Conservation (phyloP, 2,329 filamentous ascomycete species). For the Ceratocystis ficicola region DNA sequence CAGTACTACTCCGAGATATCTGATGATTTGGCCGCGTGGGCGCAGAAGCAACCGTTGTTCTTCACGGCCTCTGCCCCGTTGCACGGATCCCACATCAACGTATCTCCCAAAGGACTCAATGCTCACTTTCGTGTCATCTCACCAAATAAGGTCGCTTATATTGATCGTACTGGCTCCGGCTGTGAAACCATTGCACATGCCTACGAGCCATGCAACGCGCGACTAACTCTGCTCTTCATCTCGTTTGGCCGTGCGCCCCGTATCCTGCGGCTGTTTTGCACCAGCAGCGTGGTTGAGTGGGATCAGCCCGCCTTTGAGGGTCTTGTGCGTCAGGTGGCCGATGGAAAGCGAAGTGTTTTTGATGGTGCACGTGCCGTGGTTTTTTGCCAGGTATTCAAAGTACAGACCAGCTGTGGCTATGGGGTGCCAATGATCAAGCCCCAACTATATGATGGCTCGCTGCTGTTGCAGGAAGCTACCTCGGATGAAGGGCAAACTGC, state of each 20-base stretch:
- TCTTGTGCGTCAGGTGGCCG: constrained; percentile 36
- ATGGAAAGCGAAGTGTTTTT: constrained; percentile 30
- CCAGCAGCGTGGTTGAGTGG: constrained; percentile 47
- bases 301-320: constrained; percentile 38
- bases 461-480: constrained; percentile 15
- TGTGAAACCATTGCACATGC: constrained; percentile 65
- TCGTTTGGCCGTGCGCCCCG: constrained; percentile 48
- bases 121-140: constrained; percentile 50
- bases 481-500: neutral
- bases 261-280: constrained; percentile 54
- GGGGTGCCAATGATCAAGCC: constrained; percentile 45
- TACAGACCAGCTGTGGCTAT: constrained; percentile 56
- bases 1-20: constrained; percentile 46
- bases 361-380: constrained; percentile 49
- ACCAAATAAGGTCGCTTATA: constrained; percentile 52
- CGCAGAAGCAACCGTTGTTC: constrained; percentile 57
- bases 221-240: constrained; percentile 63
- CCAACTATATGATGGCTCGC: constrained; percentile 28
- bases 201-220: constrained; percentile 54
- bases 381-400: constrained; percentile 49
- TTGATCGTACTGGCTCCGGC: constrained; percentile 63
- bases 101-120: constrained; percentile 61
- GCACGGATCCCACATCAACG: constrained; percentile 57
- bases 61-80: constrained; percentile 62
- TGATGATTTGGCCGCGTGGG: constrained; percentile 48